phyloP scores from a whole-genome alignment of 306 rosid species.

The Trifolium dubium region DNA sequence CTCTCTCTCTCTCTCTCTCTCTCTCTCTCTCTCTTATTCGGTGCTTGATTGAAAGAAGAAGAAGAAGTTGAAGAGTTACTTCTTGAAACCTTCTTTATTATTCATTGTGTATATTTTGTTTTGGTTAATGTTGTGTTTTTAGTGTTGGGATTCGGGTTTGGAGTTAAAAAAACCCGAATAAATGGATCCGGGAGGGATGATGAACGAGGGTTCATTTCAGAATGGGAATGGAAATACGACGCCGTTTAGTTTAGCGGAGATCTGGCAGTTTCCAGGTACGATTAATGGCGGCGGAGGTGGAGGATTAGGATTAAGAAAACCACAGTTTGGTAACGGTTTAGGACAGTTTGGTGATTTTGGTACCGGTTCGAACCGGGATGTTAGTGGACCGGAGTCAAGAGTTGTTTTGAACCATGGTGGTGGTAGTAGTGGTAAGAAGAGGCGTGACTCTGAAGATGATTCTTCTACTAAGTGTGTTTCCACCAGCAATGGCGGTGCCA shows the following conservation, averaged over 20 bases:
- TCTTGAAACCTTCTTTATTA: not conserved
- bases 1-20: slow-evolving; percentile 8
- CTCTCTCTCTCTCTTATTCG: not conserved
- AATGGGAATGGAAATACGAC: slow-evolving; percentile 55
- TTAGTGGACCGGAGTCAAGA: slow-evolving; percentile 35
- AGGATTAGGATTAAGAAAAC: slow-evolving; percentile 62
- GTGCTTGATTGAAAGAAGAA: slow-evolving; percentile 1
- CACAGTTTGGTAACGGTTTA: slow-evolving; percentile 55
- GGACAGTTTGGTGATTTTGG: slow-evolving; percentile 60
- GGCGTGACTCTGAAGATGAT: slow-evolving; percentile 63
- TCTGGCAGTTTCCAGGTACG: slow-evolving; percentile 68
- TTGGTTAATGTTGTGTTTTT: too few species aligned
- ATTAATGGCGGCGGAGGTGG: slow-evolving; percentile 59
- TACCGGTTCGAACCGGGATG: slow-evolving; percentile 52
- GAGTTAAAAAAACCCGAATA: not conserved
- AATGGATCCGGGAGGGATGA: slow-evolving; percentile 74
- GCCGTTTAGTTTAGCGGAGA: slow-evolving; percentile 75
- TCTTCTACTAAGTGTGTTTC: slow-evolving; percentile 61
- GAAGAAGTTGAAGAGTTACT: not conserved
- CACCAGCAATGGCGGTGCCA: slow-evolving; percentile 64
- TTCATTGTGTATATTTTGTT: too few species aligned
- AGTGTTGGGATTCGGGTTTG: not conserved
- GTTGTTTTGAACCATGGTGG: slow-evolving; percentile 21
- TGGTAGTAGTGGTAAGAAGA: slow-evolving; percentile 52
- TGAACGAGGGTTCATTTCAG: slow-evolving; percentile 58